Conservation (phyloP, 331 rosid species). For the Pyrus hybrid region DNA sequence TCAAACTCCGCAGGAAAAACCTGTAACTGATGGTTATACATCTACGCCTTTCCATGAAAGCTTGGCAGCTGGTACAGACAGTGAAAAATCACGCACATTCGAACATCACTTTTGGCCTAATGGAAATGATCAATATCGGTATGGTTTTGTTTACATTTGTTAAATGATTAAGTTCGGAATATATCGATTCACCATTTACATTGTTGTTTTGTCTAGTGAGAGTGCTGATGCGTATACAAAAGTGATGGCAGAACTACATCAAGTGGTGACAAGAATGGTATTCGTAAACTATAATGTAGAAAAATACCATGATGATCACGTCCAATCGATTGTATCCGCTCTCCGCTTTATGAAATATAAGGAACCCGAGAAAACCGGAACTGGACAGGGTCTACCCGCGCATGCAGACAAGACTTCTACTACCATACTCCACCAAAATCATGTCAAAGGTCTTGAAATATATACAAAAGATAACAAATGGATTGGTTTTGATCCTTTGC, state of each 20-base stretch:
- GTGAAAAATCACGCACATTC: neutral
- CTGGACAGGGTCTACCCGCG: neutral
- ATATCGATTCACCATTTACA: no score
- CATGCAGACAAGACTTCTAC: conserved; percentile 10
- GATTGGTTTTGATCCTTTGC: neutral
- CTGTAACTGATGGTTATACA: neutral
- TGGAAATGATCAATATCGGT: conserved; percentile 8
- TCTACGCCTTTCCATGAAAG: conserved; percentile 2
- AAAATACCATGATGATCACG: neutral
- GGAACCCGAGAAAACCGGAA: neutral
- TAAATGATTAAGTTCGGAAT: no score
- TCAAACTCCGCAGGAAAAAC: neutral
- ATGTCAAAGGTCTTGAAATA: conserved; percentile 6
- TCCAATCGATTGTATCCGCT: neutral
- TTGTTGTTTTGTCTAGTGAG: no score
- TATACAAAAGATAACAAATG: neutral
- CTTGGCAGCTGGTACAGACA: neutral
- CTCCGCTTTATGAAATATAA: conserved; percentile 12
- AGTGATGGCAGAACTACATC: neutral
- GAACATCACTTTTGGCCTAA: conserved; percentile 8
- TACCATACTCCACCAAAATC: conserved; percentile 13
- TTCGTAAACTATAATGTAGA: conserved; percentile 13
- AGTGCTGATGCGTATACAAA: neutral
- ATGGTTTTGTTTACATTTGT: neutral
- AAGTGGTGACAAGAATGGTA: conserved; percentile 18